These are phyloP conservation scores for Paramecium pentaurelia DNA, from an alignment of 73 alveolate species.

Conservation along the genomic window DNA sequence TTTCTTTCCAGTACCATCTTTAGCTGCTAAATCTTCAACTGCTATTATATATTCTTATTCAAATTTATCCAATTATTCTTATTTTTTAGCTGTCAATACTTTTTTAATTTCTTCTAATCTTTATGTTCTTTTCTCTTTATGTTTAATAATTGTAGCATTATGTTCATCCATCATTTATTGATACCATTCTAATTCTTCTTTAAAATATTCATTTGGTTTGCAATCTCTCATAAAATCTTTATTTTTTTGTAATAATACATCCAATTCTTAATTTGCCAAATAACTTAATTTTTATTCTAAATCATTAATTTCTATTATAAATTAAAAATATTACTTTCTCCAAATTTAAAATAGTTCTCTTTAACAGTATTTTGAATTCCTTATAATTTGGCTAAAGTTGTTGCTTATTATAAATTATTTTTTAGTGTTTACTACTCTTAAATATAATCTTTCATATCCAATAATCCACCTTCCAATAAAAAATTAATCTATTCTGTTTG, in stretches of 20 bases:
- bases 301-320: conserved; percentile 29
- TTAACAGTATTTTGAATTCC: conserved; percentile 58
- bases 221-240: conserved; percentile 50
- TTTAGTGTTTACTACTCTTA: neutral
- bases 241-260: conserved; percentile 7
- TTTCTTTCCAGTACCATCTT: conserved; percentile 63
- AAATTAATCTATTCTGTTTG: conserved; percentile 55
- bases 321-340: conserved; percentile 30
- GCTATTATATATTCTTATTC: conserved; percentile 53
- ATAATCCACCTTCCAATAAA: conserved; percentile 44
- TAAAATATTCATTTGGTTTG: conserved; percentile 38
- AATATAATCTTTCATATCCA: conserved; percentile 51
- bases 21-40: conserved; percentile 62
- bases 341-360: conserved; percentile 59
- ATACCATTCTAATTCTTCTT: conserved; percentile 61
- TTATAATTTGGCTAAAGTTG: conserved; percentile 52
- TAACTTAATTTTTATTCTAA: conserved; percentile 37
- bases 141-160: neutral
- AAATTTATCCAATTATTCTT: conserved; percentile 50
- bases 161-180: conserved; percentile 54
- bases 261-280: conserved; percentile 44
- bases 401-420: conserved; percentile 31
- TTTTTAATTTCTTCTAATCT: conserved; percentile 45
- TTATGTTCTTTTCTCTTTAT: conserved; percentile 44
- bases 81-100: conserved; percentile 5